Evolutionary conservation across 2,329 filamentous ascomycete species (phyloP).

Genomic region (Parafenestella ontariensis): DNA sequence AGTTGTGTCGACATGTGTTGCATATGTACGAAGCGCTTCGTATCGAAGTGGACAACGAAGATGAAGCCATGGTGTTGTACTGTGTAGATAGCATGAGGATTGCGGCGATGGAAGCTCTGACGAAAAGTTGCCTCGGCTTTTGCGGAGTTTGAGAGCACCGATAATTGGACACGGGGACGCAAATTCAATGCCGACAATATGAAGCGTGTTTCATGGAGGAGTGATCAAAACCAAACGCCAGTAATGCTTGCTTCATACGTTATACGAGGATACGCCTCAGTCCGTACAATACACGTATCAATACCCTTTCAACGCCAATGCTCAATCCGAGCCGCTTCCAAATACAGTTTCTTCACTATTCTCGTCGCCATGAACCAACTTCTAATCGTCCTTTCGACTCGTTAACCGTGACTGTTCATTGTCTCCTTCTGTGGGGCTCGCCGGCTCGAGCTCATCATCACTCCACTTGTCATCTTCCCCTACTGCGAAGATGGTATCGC

Average conservation of each 20-base stretch:
- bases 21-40: slow-evolving; percentile 23
- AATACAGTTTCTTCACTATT: slow-evolving; percentile 4
- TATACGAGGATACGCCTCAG: background rate
- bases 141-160: slow-evolving; percentile 20
- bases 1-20: slow-evolving; percentile 23
- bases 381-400: slow-evolving; percentile 43
- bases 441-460: slow-evolving; percentile 68
- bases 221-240: slow-evolving; percentile 7
- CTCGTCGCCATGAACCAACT: slow-evolving; percentile 3
- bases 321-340: slow-evolving; percentile 4
- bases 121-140: slow-evolving; percentile 23
- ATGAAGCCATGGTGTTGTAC: slow-evolving; percentile 18
- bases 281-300: slow-evolving; percentile 9
- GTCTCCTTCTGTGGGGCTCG: slow-evolving; percentile 51
- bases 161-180: background rate
- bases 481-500: slow-evolving; percentile 95
- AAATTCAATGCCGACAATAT: background rate
- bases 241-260: slow-evolving; percentile 8
- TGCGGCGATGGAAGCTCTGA: slow-evolving; percentile 10
- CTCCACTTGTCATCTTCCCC: slow-evolving; percentile 88
- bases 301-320: slow-evolving; percentile 18
- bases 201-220: background rate
- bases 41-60: slow-evolving; percentile 1
- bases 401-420: slow-evolving; percentile 44
- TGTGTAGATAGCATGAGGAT: background rate